Conservation (phyloP, 2,329 filamentous ascomycete species). For the Aaosphaeria pasadenensis region DNA sequence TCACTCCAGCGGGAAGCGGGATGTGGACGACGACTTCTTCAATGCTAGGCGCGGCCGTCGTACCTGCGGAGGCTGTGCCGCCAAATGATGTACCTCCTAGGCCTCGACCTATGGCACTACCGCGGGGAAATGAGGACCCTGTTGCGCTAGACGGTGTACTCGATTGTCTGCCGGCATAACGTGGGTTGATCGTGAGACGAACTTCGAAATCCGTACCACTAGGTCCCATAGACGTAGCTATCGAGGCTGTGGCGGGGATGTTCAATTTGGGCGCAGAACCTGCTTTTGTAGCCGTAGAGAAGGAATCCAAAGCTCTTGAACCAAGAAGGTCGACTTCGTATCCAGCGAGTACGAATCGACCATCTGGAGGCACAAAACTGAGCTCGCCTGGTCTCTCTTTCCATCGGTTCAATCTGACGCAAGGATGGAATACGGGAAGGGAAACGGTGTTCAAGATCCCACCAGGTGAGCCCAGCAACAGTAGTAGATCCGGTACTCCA, state of each 20-base stretch:
- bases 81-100: constrained; percentile 32
- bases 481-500: constrained; percentile 83
- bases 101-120: constrained; percentile 10
- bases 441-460: constrained; percentile 75
- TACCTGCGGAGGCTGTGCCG: constrained; percentile 22
- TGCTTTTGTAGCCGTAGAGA: constrained; percentile 22
- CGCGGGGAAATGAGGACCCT: constrained; percentile 8
- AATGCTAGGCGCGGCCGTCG: constrained; percentile 45
- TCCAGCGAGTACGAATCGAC: constrained; percentile 85
- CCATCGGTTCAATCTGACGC: constrained; percentile 88
- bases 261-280: constrained; percentile 58
- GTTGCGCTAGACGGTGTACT: constrained; percentile 37
- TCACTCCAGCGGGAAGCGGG: constrained; percentile 74
- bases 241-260: constrained; percentile 76
- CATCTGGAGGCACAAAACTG: constrained; percentile 95
- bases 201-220: constrained; percentile 86
- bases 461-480: constrained; percentile 71
- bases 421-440: constrained; percentile 92
- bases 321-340: constrained; percentile 93
- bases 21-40: constrained; percentile 78
- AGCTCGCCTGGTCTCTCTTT: constrained; percentile 83
- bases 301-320: constrained; percentile 49
- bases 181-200: constrained; percentile 64
- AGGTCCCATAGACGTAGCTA: constrained; percentile 74
- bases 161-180: constrained; percentile 39